These are phyloP conservation scores for Blastobotrys raffinosifermentans DNA, from an alignment of 1,139 yeast genomes.

Conservation along the genomic window DNA sequence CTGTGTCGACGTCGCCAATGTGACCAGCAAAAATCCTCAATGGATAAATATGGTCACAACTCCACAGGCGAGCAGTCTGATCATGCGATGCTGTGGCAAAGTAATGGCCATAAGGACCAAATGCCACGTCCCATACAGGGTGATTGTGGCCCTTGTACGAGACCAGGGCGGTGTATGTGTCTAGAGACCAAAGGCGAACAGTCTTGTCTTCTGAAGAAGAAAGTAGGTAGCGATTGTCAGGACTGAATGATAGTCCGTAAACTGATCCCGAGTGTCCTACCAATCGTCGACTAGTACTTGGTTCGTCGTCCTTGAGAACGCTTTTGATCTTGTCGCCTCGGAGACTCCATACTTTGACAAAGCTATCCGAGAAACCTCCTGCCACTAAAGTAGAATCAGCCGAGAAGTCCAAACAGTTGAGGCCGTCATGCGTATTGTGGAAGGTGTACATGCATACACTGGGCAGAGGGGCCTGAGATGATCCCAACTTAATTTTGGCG, in stretches of 20 bases:
- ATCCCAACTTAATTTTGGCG: conserved; percentile 57
- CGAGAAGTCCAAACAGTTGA: conserved; percentile 79
- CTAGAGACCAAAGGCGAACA: conserved; percentile 89
- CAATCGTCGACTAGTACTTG: conserved; percentile 47
- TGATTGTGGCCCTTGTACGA: conserved; percentile 95
- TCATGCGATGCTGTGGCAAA: conserved; percentile 97
- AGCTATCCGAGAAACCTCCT: conserved; percentile 91
- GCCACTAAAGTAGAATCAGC: conserved; percentile 85
- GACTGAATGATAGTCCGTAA: conserved; percentile 83
- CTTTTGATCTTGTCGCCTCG: conserved; percentile 81
- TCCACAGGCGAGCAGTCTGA: conserved; percentile 96
- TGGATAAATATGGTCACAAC: conserved; percentile 96
- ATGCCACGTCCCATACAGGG: conserved; percentile 96
- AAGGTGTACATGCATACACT: conserved; percentile 98
- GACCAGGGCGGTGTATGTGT: conserved; percentile 82
- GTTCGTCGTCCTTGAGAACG: conserved; percentile 53
- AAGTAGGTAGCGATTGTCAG: conserved; percentile 76
- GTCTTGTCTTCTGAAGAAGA: conserved; percentile 91
- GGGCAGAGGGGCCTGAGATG: conserved; percentile 77
- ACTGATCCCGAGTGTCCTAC: conserved; percentile 95
- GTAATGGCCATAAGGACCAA: conserved; percentile 93
- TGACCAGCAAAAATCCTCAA: conserved; percentile 96
- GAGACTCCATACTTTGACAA: conserved; percentile 84
- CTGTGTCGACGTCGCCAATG: conserved; percentile 91
- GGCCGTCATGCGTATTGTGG: conserved; percentile 86